Percentiles rank a stretch among this genome's conserved stretches.
Conservation (phyloP, 1,284 basidiomycete species). For the Rhodotorula sp. region DNA sequence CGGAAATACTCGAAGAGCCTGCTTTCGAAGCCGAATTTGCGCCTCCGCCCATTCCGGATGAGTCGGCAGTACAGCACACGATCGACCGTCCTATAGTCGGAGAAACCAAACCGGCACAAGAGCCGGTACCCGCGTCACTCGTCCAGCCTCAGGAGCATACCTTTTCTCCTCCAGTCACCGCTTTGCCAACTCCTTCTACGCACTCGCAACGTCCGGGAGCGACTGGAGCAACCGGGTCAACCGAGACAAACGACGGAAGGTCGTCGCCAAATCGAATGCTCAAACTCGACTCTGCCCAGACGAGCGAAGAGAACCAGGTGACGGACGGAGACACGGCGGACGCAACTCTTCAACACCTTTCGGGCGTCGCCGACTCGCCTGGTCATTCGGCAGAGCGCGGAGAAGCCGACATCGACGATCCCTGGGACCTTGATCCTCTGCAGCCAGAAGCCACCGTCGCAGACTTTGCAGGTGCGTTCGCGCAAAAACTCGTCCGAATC, state of each 20-base stretch:
- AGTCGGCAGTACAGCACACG: constrained; percentile 1
- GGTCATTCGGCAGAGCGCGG: background rate
- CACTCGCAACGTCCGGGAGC: no score
- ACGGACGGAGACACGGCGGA: no score
- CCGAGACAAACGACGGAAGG: background rate
- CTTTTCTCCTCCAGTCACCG: background rate
- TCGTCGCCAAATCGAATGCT: no score
- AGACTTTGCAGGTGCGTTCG: background rate
- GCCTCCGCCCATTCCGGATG: background rate
- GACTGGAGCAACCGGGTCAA: background rate
- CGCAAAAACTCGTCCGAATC: background rate
- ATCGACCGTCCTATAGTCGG: background rate
- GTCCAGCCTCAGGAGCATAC: background rate
- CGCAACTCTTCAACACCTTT: background rate
- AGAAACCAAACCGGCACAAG: no score
- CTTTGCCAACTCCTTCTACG: background rate
- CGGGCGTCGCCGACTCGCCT: background rate
- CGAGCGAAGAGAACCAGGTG: no score
- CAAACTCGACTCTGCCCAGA: no score
- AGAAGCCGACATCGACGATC: constrained; percentile 15
- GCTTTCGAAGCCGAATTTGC: background rate
- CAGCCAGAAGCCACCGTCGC: background rate
- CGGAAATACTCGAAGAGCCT: background rate
- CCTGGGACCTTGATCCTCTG: constrained; percentile 26
- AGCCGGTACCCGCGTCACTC: background rate